phyloP scores from a whole-genome alignment of 1,139 yeast species.

The Debaryomyces psychrophilus region DNA sequence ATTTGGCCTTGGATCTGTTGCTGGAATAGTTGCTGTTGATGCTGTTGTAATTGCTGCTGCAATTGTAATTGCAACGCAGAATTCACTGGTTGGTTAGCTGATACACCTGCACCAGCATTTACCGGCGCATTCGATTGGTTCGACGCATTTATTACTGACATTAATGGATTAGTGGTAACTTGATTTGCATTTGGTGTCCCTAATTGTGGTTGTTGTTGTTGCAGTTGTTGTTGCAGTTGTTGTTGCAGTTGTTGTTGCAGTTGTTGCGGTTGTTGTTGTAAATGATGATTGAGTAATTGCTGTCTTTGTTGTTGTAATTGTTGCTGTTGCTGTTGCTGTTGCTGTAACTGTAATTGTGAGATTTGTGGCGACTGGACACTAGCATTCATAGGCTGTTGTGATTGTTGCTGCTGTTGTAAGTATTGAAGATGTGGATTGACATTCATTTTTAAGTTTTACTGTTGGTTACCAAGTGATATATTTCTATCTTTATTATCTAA shows the following conservation, averaged over 20 bases:
- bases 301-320: constrained; percentile 36
- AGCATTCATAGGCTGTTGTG: constrained; percentile 27
- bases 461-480: not conserved
- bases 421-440: constrained; percentile 50
- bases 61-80: constrained; percentile 38
- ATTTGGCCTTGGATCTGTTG: constrained; percentile 23
- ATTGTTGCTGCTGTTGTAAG: constrained; percentile 38
- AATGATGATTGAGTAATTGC: constrained; percentile 44
- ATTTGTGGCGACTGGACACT: constrained; percentile 43
- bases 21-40: constrained; percentile 23
- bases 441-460: constrained; percentile 25
- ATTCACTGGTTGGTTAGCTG: constrained; percentile 26
- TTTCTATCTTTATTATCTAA: constrained; percentile 4
- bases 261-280: constrained; percentile 31
- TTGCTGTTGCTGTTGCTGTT: no score
- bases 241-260: constrained; percentile 49
- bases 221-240: constrained; percentile 37
- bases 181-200: constrained; percentile 27
- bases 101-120: constrained; percentile 10
- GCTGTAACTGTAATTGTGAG: constrained; percentile 39
- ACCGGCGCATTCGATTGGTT: constrained; percentile 19
- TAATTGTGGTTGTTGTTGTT: constrained; percentile 25
- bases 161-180: constrained; percentile 35
- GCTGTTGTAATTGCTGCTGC: constrained; percentile 26
- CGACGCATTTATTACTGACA: constrained; percentile 34